These are phyloP conservation scores for Fraxinus albicans DNA, from an alignment of 305 asterid genomes.

Conservation along the genomic window DNA sequence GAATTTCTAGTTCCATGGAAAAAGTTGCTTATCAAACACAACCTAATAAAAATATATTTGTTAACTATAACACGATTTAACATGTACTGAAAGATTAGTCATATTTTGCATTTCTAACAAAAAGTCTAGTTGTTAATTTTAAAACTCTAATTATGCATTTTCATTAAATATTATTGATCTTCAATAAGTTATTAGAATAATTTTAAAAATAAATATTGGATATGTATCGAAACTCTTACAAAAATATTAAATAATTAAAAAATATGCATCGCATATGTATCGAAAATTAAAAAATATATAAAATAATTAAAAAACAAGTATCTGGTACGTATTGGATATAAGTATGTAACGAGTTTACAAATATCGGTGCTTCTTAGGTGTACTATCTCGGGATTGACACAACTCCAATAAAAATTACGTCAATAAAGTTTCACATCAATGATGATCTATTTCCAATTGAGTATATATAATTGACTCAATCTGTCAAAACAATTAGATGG, in stretches of 20 bases:
- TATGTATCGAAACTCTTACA: background rate
- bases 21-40: no score
- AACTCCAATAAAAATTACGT: background rate
- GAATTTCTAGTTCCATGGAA: no score
- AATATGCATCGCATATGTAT: background rate
- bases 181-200: background rate
- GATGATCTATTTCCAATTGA: background rate
- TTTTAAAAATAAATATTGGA: background rate
- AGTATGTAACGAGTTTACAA: background rate
- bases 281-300: no score
- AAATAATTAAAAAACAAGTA: background rate
- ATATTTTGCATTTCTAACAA: background rate
- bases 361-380: background rate
- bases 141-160: background rate
- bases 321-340: background rate
- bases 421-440: background rate
- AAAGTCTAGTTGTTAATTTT: background rate
- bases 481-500: background rate
- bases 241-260: no score
- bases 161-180: background rate
- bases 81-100: background rate
- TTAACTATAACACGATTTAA: no score
- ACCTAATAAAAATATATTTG: no score
- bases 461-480: background rate
- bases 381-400: background rate